Percentiles rank a stretch among this genome's conserved stretches.
These are phyloP conservation scores for Serendipita sp. DNA, from an alignment of 768 basidiomycete species.

Conservation along the genomic window DNA sequence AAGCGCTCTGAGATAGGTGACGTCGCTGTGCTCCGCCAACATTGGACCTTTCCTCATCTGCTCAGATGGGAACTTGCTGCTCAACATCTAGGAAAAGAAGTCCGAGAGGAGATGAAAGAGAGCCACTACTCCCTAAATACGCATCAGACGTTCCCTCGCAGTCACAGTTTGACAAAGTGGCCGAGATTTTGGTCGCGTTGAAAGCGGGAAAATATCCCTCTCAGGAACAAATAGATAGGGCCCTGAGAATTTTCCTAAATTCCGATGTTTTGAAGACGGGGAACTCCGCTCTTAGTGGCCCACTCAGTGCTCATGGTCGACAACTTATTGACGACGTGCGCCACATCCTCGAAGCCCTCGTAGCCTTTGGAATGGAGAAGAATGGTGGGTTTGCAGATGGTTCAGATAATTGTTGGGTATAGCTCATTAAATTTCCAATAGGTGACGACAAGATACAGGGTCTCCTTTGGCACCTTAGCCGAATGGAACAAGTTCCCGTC, in stretches of 20 bases:
- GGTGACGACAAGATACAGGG: constrained; percentile 16
- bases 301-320: constrained; percentile 6
- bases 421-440: constrained; percentile 1
- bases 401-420: neutral
- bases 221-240: constrained; percentile 13
- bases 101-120: constrained; percentile 9
- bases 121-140: constrained; percentile 10
- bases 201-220: constrained; percentile 16
- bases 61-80: neutral
- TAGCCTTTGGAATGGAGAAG: constrained; percentile 15
- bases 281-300: neutral
- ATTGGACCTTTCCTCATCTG: neutral
- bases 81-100: neutral
- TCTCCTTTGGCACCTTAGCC: constrained; percentile 10
- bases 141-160: constrained; percentile 7
- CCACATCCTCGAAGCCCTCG: constrained; percentile 9
- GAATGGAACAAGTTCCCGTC: constrained; percentile 8
- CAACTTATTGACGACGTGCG: constrained; percentile 7
- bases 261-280: constrained; percentile 12
- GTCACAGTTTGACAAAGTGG: constrained; percentile 12
- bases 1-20: too few relatives aligned
- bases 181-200: constrained; percentile 14
- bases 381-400: constrained; percentile 13
- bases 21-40: neutral
- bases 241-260: constrained; percentile 9